Evolutionary conservation across 1,284 basidiomycete species (phyloP), one percentile per base, ranked within the genome.

Genomic region (Austroboletus novae-zelandiae): DNA sequence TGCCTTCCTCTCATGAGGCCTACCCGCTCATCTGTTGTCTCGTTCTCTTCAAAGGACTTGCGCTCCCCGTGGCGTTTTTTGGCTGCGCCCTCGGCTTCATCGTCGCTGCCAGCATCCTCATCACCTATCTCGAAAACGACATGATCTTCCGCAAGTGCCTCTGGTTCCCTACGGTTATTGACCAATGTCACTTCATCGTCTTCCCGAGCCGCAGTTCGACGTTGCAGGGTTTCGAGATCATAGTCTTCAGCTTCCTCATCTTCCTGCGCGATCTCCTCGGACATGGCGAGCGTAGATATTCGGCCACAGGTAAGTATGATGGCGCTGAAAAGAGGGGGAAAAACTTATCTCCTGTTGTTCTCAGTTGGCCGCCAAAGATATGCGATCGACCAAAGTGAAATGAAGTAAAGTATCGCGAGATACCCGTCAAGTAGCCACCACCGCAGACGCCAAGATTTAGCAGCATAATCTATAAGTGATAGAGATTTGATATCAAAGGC

Each of bases 391-490:
- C 77, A 72, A 68, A 99, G 98, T 41, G 89, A 85, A 31, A 77
- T 71, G 44, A 94, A 80, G 67, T 94, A 97, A 32, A 97, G 82
- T 29, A 94, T 74, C 1, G 89, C 83, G 29, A 98, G 79, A 79
- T 93, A 98, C n/a, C 94, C 97, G 62, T 99, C 97, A 40, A 99
- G 79, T 14, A 99, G 74, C 82, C 94, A 93, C 97, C 97, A 99
- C 45, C 95, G 84, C 47, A 84, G 82, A 57, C 81, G 81, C 96
- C 96, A 99, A n/a, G 92, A 91, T 55, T 88, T 86, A 2, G 95
- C 90, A 8, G 91, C 89, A 64, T 96, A 98, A 65, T 96, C 92
- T 93, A 53, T 11, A 40, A 18, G 29, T 15, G 39, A 30, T 30
- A 11, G 10, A 30, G 36, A 47, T 39, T 20, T 48, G 45, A 29